Evolutionary conservation across 176 grass and related monocot genomes (phyloP).

Genomic region (Tuctoria greenei): DNA sequence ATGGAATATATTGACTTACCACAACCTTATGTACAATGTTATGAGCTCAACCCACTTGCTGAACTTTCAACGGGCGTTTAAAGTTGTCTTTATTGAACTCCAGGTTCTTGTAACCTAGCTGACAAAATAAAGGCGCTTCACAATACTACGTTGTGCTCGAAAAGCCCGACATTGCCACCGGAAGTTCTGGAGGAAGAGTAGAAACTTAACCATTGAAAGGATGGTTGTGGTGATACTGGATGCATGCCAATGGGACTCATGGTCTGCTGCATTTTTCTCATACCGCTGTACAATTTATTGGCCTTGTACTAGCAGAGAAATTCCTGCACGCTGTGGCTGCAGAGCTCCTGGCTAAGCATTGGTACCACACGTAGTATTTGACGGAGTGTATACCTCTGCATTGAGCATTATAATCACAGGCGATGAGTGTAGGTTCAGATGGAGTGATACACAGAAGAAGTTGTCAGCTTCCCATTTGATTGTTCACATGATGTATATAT

Average conservation of each 20-base stretch:
- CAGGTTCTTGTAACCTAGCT: constrained; percentile 66
- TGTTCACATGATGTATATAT: constrained; percentile 19
- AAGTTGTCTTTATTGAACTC: constrained; percentile 7
- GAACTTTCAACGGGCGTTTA: background rate
- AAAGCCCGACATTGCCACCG: constrained; percentile 71
- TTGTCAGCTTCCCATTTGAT: background rate
- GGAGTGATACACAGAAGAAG: background rate
- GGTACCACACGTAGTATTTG: background rate
- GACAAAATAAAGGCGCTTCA: constrained; percentile 78
- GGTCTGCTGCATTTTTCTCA: background rate
- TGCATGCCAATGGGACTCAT: background rate
- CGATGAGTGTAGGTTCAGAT: constrained; percentile 28
- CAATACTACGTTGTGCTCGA: constrained; percentile 71
- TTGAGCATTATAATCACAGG: background rate
- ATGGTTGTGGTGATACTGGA: background rate
- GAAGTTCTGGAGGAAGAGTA: constrained; percentile 78
- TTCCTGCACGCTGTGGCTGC: background rate
- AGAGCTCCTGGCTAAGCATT: background rate
- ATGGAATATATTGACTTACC: background rate
- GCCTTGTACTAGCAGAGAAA: background rate
- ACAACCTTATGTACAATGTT: background rate
- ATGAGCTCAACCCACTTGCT: background rate
- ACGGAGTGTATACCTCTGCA: background rate
- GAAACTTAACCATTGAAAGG: background rate
- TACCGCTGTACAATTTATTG: background rate